Base-by-base conservation (phyloP, 2,329 filamentous ascomycete species). In the Sordariomycetes sp. region DNA sequence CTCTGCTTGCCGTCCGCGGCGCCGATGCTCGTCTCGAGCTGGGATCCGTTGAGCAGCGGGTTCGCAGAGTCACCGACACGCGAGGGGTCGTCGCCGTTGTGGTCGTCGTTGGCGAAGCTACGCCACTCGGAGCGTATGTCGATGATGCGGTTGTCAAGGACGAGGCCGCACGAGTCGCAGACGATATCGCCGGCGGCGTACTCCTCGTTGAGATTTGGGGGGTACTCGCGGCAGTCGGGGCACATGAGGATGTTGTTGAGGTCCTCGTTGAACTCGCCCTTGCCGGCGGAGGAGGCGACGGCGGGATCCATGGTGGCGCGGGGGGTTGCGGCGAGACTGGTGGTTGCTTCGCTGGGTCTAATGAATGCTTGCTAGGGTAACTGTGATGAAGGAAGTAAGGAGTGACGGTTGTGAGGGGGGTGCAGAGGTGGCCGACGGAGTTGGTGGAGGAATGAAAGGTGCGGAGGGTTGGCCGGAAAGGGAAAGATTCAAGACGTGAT, bases 121-220 rank as follows among this genome's bases (percentile, higher is more conserved):
- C 94, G 89, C 94, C 94, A 99, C 74, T 99, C 94, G 53, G 90
- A 96, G 61, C 95, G 87, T 60, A 89, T 95, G 68, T 99, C 95
- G 67, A 99, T 91, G 68, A 94, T 90, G 62, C 90, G 87, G 66
- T 92, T 88, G 60, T 88, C 87, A 34, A 99, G 81, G 6, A 99
- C 94, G 36, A 96, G 78, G 42, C 94, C 94, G 66, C 94, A 99
- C 60, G 87, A 90, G 59, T 81, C 87, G 69, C 94, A 99, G 57
- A 99, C 90, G 69, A 95, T 89, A 70, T 99, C 94, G 62, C 90
- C 89, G 39, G 85, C 88, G 6, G 90, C 90, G 68, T 92, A 94
- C 69, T 97, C 94, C 68, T 97, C 94, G 52, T 94, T 82, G 39
- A 99, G 77, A 62, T 96, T 91, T 5, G 94, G 92, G n/a, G 94